Conservation (phyloP, 805 yeast species). For the Maudiozyma bulderi region DNA sequence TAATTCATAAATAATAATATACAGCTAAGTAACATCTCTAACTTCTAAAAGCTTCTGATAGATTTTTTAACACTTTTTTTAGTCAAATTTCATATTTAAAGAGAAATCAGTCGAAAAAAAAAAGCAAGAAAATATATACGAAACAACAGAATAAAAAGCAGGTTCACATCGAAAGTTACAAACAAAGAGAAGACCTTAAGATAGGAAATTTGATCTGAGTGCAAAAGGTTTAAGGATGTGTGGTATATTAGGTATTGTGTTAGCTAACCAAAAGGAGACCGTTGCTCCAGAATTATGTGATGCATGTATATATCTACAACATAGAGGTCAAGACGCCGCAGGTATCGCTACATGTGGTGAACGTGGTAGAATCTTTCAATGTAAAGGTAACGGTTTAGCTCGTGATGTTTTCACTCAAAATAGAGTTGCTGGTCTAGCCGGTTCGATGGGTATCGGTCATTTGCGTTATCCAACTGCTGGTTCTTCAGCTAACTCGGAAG, state of each 20-base stretch:
- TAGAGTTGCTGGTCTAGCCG: constrained; percentile 70
- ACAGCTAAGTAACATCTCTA: too few relatives aligned
- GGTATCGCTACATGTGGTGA: constrained; percentile 95
- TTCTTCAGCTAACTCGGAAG: constrained; percentile 88
- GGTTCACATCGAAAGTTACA: too few relatives aligned
- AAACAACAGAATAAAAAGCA: too few relatives aligned
- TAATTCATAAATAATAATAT: background rate
- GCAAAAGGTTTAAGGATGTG: constrained; percentile 48
- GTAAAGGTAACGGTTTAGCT: constrained; percentile 99
- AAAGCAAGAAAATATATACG: too few relatives aligned
- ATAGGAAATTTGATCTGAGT: background rate
- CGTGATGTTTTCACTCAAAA: constrained; percentile 87
- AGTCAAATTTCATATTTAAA: too few relatives aligned
- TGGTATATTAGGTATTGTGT: constrained; percentile 84
- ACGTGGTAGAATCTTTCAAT: constrained; percentile 88
- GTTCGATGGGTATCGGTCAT: constrained; percentile 93
- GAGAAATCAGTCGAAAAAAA: too few relatives aligned
- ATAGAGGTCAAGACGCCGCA: constrained; percentile 99
- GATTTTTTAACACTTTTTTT: too few relatives aligned
- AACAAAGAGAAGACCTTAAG: too few relatives aligned
- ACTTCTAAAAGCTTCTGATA: too few relatives aligned
- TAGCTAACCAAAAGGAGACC: constrained; percentile 59
- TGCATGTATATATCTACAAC: constrained; percentile 87
- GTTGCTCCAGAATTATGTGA: constrained; percentile 90
- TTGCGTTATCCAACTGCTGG: constrained; percentile 97